Conservation (phyloP, 176 grass and related monocot genomes). For the Aegilops tauschii region DNA sequence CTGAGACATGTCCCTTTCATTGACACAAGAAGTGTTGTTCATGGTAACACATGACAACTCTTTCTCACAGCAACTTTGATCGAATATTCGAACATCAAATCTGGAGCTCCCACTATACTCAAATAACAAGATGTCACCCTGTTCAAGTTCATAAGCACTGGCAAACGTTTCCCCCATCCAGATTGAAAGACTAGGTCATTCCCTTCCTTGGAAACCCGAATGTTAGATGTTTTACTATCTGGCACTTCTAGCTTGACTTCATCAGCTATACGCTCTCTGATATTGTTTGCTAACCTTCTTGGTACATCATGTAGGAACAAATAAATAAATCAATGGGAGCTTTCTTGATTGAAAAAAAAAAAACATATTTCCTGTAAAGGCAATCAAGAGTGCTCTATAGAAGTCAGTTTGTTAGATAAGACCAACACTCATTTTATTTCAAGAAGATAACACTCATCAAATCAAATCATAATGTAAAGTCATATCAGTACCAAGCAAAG, state of each 20-base stretch:
- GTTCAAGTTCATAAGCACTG: slow-evolving; percentile 7
- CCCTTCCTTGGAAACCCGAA: slow-evolving; percentile 1
- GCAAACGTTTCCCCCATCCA: slow-evolving; percentile 43
- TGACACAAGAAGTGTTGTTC: not conserved
- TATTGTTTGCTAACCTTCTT: not conserved
- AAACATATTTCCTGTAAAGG: not conserved
- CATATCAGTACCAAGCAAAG: too few relatives aligned
- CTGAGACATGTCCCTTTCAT: not conserved
- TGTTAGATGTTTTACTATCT: slow-evolving; percentile 23
- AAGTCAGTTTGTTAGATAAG: not conserved
- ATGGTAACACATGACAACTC: not conserved
- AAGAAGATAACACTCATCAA: not conserved
- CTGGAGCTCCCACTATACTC: slow-evolving; percentile 11
- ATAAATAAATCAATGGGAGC: not conserved
- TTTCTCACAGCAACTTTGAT: slow-evolving; percentile 20
- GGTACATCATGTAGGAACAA: slow-evolving; percentile 27
- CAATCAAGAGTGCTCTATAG: not conserved
- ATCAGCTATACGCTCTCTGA: not conserved
- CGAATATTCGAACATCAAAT: slow-evolving; percentile 41
- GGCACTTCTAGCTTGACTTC: slow-evolving; percentile 14
- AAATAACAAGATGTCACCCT: slow-evolving; percentile 25
- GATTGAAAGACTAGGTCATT: not conserved
- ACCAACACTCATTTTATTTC: not conserved
- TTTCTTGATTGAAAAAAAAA: not conserved
- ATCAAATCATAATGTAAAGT: not conserved